These are phyloP conservation scores for Lablab purpureus DNA, from an alignment of 306 rosid genomes.

Conservation along the genomic window DNA sequence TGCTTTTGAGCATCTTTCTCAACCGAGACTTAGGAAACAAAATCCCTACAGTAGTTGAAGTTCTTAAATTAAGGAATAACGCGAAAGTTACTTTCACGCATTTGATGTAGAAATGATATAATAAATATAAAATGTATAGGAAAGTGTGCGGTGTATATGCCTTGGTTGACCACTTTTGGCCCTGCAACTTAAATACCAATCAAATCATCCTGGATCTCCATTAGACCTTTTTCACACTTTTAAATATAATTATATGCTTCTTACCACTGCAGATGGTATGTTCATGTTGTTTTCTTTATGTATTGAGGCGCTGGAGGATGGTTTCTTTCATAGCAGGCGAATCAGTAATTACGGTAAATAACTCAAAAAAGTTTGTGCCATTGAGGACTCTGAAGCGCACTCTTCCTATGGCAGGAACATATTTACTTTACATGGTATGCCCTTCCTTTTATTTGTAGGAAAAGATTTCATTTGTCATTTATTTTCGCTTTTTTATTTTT, in stretches of 20 bases:
- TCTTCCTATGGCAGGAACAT: slow-evolving; percentile 75
- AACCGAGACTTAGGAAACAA: background rate
- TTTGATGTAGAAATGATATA: slow-evolving; percentile 10
- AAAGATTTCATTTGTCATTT: background rate
- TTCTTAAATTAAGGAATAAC: slow-evolving; percentile 2
- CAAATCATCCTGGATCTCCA: slow-evolving; percentile 6
- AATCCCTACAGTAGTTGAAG: slow-evolving; percentile 5
- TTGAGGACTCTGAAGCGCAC: slow-evolving; percentile 69
- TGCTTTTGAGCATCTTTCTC: slow-evolving; percentile 6
- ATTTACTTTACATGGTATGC: slow-evolving; percentile 84
- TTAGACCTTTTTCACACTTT: slow-evolving; percentile 15
- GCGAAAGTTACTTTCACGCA: background rate
- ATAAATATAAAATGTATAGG: slow-evolving; percentile 25
- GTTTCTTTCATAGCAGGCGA: slow-evolving; percentile 70
- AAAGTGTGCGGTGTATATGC: background rate
- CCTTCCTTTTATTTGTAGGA: slow-evolving; percentile 2
- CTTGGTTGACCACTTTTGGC: slow-evolving; percentile 1
- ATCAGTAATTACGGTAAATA: slow-evolving; percentile 48
- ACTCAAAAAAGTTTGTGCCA: slow-evolving; percentile 59
- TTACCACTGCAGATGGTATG: slow-evolving; percentile 73
- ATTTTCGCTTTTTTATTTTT: slow-evolving; percentile 35
- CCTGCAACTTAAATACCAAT: slow-evolving; percentile 38
- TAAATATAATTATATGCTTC: background rate
- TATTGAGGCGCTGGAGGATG: slow-evolving; percentile 67
- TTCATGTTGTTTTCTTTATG: slow-evolving; percentile 73